Evolutionary conservation across 768 basidiomycete species (phyloP).

Genomic region (Tephrocybe sp.): DNA sequence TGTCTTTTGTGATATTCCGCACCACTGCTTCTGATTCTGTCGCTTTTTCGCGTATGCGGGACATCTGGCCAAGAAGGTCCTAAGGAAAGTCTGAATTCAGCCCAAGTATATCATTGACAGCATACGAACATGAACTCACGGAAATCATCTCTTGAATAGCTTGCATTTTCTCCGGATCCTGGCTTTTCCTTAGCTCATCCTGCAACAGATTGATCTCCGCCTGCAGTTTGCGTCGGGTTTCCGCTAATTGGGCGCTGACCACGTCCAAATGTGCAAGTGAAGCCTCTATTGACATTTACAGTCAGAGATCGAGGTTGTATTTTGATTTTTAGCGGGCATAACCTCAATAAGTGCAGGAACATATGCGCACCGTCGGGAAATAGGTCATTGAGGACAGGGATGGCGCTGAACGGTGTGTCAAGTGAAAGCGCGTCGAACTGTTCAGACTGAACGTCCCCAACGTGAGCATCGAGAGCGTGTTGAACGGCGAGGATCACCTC

Average conservation of each 20-base stretch:
- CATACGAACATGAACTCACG: slow-evolving; percentile 38
- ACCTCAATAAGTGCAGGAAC: slow-evolving; percentile 6
- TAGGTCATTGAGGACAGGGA: slow-evolving; percentile 60
- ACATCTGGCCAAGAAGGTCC: slow-evolving; percentile 96
- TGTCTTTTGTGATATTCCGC: slow-evolving; percentile 92
- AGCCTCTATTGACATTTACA: slow-evolving; percentile 48
- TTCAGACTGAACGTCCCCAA: slow-evolving; percentile 39
- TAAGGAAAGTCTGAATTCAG: slow-evolving; percentile 24
- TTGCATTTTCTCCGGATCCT: slow-evolving; percentile 88
- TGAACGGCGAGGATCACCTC: slow-evolving; percentile 71
- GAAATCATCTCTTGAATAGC: slow-evolving; percentile 95
- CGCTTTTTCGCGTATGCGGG: slow-evolving; percentile 92
- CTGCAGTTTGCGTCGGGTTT: slow-evolving; percentile 68
- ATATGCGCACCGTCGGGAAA: slow-evolving; percentile 71
- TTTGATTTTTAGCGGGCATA: slow-evolving; percentile 3
- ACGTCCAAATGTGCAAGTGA: slow-evolving; percentile 70
- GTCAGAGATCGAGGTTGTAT: slow-evolving; percentile 14
- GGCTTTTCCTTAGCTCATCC: slow-evolving; percentile 65
- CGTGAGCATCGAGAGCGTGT: slow-evolving; percentile 58
- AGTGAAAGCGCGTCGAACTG: slow-evolving; percentile 53
- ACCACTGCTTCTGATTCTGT: slow-evolving; percentile 97
- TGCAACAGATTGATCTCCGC: slow-evolving; percentile 69
- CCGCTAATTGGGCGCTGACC: slow-evolving; percentile 64
- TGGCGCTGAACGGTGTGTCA: slow-evolving; percentile 48
- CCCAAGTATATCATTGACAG: background rate